Percentiles rank a stretch among this genome's conserved stretches.
phyloP scores from a whole-genome alignment of 2,329 filamentous ascomycete genomes.

The Calonectria pseudoturangicola region DNA sequence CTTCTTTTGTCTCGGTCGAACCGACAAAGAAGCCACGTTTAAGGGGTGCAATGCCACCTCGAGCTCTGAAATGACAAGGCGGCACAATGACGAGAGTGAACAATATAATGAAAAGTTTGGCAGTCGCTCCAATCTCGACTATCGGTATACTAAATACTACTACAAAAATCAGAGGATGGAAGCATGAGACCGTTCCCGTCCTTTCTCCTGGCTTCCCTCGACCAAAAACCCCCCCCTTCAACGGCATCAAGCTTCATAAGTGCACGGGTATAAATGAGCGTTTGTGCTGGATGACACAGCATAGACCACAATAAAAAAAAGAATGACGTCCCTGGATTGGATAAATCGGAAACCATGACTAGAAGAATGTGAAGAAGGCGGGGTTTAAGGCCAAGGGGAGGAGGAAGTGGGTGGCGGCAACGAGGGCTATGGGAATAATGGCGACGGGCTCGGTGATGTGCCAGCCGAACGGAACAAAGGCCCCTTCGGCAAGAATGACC shows the following conservation, averaged over 20 bases:
- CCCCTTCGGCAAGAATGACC: constrained; percentile 77
- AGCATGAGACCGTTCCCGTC: constrained; percentile 17
- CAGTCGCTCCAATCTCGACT: constrained; percentile 26
- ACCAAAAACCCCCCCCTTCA: constrained; percentile 7
- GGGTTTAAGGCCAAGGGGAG: constrained; percentile 85
- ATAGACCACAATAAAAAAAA: constrained; percentile 23
- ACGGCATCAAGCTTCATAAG: constrained; percentile 12
- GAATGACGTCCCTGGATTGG: neutral
- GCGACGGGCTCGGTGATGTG: constrained; percentile 83
- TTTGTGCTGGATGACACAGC: constrained; percentile 7
- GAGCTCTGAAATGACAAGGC: neutral
- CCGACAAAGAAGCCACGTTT: no score
- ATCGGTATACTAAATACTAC: constrained; percentile 1
- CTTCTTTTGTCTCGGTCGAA: no score
- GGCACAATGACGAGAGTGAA: neutral
- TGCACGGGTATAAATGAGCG: constrained; percentile 23
- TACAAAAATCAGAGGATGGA: constrained; percentile 12
- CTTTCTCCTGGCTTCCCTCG: neutral
- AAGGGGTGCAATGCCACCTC: no score
- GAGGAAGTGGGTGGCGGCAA: constrained; percentile 81
- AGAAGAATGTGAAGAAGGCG: constrained; percentile 82
- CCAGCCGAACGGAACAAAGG: constrained; percentile 80
- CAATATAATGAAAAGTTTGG: neutral
- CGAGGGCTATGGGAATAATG: constrained; percentile 84
- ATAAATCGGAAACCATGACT: neutral